A percentile compares a stretch with the other conserved stretches of the same genome.
Conservation (phyloP, 345 rosid genomes). For the Orychophragmus violaceus region DNA sequence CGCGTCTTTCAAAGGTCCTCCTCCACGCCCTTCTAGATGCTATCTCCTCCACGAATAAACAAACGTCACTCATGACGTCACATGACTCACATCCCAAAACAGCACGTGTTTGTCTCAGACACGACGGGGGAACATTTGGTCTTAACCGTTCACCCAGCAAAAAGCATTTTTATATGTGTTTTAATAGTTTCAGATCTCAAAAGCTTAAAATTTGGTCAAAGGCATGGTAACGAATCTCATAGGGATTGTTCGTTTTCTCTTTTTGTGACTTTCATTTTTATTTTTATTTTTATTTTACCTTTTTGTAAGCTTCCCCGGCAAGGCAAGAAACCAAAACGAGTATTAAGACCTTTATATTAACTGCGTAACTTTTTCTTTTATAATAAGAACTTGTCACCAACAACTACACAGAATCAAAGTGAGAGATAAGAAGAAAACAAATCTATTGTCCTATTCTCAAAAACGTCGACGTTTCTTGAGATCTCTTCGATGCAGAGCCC, state of each 20-base stretch:
- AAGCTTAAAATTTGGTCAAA: conserved; percentile 6
- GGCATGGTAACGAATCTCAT: conserved; percentile 12
- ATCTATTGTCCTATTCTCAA: neutral
- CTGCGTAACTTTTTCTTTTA: neutral
- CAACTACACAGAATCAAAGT: neutral
- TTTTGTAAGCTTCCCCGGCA: conserved; percentile 22
- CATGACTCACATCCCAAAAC: neutral
- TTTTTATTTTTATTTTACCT: neutral
- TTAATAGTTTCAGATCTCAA: neutral
- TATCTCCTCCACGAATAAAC: neutral
- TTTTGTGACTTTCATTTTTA: neutral
- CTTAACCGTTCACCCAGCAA: neutral
- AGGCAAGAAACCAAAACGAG: conserved; percentile 6
- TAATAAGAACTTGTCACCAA: neutral
- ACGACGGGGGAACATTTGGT: neutral
- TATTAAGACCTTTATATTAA: neutral
- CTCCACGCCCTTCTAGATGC: conserved; percentile 10
- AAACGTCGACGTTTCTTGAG: neutral
- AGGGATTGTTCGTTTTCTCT: neutral
- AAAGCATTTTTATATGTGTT: neutral
- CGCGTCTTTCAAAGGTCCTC: neutral
- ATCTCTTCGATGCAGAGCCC: conserved; percentile 2
- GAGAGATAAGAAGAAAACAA: neutral
- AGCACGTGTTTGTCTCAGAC: conserved; percentile 13
- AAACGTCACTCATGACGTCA: conserved; percentile 25